Evolutionary conservation across 192 early-diverging fungal genomes (phyloP).

Genomic region (Gamsiella multidivaricata): DNA sequence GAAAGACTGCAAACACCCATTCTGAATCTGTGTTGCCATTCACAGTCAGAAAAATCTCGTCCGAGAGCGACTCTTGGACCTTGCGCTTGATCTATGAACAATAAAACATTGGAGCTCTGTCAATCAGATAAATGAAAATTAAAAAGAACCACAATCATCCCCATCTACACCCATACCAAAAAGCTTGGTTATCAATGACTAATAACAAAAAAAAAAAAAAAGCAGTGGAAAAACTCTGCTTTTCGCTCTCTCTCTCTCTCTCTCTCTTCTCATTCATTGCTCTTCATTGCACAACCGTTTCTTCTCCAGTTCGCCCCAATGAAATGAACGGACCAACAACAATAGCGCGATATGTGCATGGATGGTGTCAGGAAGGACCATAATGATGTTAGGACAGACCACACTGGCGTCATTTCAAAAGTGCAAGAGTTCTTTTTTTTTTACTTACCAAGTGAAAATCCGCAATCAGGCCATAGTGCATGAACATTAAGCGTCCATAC

Average conservation of each 20-base stretch:
- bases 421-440: background rate
- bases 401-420: conserved; percentile 49
- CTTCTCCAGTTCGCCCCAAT: too few species aligned
- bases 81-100: conserved; percentile 71
- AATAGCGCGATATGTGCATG: conserved; percentile 25
- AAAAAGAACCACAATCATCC: background rate
- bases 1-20: conserved; percentile 82
- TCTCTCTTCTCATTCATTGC: too few species aligned
- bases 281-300: too few species aligned
- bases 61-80: conserved; percentile 69
- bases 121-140: background rate
- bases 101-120: background rate
- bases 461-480: conserved; percentile 81
- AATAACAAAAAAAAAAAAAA: too few species aligned
- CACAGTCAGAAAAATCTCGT: conserved; percentile 75
- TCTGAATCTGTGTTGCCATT: conserved; percentile 86
- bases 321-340: background rate
- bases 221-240: too few species aligned
- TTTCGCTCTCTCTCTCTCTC: background rate
- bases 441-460: conserved; percentile 69
- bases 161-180: too few species aligned
- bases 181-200: too few species aligned
- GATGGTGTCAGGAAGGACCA: conserved; percentile 31
- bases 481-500: conserved; percentile 83
- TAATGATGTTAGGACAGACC: conserved; percentile 20